Evolutionary conservation across 768 basidiomycete genomes (phyloP).

Genomic region (Lyophyllum decastes): DNA sequence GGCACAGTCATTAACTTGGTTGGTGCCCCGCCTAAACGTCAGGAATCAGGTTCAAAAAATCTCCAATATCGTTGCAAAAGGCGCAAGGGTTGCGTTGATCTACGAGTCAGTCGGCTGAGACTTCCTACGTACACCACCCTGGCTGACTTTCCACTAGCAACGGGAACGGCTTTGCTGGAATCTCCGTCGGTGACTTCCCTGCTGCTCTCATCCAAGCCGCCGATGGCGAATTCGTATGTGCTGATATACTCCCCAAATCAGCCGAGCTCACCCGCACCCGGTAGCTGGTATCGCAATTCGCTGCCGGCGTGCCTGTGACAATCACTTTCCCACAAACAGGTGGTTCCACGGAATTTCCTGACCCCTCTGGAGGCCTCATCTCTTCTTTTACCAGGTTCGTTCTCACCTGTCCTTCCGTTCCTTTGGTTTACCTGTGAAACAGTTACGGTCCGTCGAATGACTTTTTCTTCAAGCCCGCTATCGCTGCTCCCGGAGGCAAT

Average conservation of each 20-base stretch:
- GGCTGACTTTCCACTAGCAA: slow-evolving; percentile 35
- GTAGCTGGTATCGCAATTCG: slow-evolving; percentile 53
- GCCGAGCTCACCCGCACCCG: neutral
- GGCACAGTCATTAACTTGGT: slow-evolving; percentile 5
- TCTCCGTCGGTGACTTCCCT: slow-evolving; percentile 46
- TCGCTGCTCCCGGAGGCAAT: slow-evolving; percentile 55
- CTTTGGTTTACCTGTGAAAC: neutral
- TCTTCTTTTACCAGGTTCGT: slow-evolving; percentile 47
- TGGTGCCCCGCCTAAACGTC: neutral
- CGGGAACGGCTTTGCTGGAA: slow-evolving; percentile 44
- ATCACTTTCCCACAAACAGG: slow-evolving; percentile 52
- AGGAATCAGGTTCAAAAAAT: slow-evolving; percentile 46
- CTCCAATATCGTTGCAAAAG: slow-evolving; percentile 53
- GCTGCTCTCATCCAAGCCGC: slow-evolving; percentile 53
- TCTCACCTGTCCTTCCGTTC: neutral
- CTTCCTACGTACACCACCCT: neutral
- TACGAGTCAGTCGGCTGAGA: slow-evolving; percentile 47
- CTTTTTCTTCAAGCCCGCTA: slow-evolving; percentile 54
- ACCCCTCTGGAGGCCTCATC: slow-evolving; percentile 55
- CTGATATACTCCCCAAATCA: neutral
- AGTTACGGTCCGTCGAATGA: slow-evolving; percentile 65
- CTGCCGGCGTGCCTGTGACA: slow-evolving; percentile 40
- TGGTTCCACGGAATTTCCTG: slow-evolving; percentile 41
- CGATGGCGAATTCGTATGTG: slow-evolving; percentile 52
- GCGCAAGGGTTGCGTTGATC: slow-evolving; percentile 47